phyloP scores from a whole-genome alignment of 352 stramenopile genomes.

The Phytophthora constricta region DNA sequence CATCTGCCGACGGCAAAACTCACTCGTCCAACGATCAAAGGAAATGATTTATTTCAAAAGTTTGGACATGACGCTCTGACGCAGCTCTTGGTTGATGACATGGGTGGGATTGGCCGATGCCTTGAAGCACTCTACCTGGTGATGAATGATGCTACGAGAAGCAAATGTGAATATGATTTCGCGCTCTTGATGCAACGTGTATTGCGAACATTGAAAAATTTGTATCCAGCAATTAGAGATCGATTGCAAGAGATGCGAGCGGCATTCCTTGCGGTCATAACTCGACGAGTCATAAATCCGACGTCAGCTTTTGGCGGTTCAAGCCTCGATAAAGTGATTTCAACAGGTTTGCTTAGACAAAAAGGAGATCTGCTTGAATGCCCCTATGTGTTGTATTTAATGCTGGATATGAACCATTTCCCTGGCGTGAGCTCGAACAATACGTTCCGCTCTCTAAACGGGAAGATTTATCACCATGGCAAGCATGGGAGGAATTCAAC shows the following conservation, averaged over 20 bases:
- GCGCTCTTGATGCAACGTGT: neutral
- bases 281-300: neutral
- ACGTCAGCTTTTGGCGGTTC: neutral
- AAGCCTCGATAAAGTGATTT: slow-evolving; percentile 6
- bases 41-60: neutral
- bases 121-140: slow-evolving; percentile 2
- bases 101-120: slow-evolving; percentile 3
- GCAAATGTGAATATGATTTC: neutral
- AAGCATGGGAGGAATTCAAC: neutral
- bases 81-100: slow-evolving; percentile 10
- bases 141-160: neutral
- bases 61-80: neutral
- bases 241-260: neutral
- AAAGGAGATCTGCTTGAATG: neutral
- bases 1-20: neutral
- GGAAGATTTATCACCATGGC: neutral
- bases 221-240: neutral
- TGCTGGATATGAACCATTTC: neutral
- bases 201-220: neutral
- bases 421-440: neutral
- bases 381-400: slow-evolving; percentile 4
- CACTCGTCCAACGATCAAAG: neutral
- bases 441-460: neutral
- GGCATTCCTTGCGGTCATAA: slow-evolving; percentile 3
- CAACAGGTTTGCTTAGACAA: slow-evolving; percentile 1